Conservation (phyloP, 1,139 yeast species). For the Pichia sp. region DNA sequence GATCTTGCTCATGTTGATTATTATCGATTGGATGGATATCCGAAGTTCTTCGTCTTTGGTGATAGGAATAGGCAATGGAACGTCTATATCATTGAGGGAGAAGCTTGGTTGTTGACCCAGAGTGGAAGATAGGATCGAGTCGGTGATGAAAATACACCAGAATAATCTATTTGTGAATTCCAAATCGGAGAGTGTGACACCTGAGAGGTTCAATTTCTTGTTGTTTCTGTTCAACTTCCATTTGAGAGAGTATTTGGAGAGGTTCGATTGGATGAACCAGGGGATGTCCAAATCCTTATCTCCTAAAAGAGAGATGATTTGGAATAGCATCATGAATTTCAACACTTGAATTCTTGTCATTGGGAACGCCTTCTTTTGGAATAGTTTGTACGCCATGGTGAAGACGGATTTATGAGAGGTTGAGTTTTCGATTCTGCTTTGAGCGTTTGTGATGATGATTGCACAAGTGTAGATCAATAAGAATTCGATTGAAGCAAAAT, state of each 20-base stretch:
- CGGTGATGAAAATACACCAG: constrained; percentile 52
- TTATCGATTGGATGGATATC: constrained; percentile 38
- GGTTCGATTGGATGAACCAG: constrained; percentile 49
- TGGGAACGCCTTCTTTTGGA: neutral
- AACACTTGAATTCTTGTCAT: constrained; percentile 26
- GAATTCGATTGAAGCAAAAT: constrained; percentile 14
- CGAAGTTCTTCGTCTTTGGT: constrained; percentile 40
- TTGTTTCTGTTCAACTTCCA: constrained; percentile 34
- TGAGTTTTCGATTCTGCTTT: neutral
- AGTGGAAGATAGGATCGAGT: constrained; percentile 43
- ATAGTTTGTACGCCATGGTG: constrained; percentile 10
- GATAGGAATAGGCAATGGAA: constrained; percentile 41
- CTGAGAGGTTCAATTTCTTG: constrained; percentile 29
- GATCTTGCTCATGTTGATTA: constrained; percentile 40
- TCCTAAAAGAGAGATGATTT: constrained; percentile 21
- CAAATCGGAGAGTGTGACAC: constrained; percentile 33
- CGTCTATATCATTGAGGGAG: constrained; percentile 45
- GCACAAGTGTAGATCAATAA: constrained; percentile 10
- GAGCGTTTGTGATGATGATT: constrained; percentile 3
- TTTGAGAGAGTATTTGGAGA: constrained; percentile 21
- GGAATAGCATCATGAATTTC: constrained; percentile 38
- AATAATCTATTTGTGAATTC: constrained; percentile 45
- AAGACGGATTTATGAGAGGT: constrained; percentile 5
- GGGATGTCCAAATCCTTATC: constrained; percentile 43
- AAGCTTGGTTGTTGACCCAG: constrained; percentile 45